phyloP scores from a whole-genome alignment of 2,329 filamentous ascomycete species.

The Saccharata proteae region DNA sequence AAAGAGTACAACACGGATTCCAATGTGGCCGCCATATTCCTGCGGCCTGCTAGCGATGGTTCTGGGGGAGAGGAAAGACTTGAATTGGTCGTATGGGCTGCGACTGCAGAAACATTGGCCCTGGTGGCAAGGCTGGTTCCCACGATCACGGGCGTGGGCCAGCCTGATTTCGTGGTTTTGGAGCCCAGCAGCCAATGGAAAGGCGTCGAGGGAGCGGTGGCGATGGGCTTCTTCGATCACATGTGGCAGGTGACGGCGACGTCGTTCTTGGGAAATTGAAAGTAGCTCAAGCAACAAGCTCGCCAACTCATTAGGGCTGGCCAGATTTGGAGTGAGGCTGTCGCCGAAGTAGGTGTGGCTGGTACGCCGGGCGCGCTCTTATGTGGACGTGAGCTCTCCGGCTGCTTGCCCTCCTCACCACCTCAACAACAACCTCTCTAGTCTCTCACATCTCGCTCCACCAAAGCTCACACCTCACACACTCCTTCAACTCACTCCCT shows the following conservation, averaged over 20 bases:
- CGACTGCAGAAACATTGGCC: slow-evolving; percentile 33
- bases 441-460: no score
- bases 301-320: no score
- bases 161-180: slow-evolving; percentile 45
- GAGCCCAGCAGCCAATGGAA: slow-evolving; percentile 35
- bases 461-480: no score
- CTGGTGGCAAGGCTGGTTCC: slow-evolving; percentile 43
- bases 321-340: no score
- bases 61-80: slow-evolving; percentile 30
- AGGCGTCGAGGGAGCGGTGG: slow-evolving; percentile 39
- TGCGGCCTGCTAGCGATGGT: slow-evolving; percentile 27
- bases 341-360: no score
- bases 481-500: no score
- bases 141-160: slow-evolving; percentile 43
- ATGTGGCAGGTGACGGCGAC: slow-evolving; percentile 39
- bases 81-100: slow-evolving; percentile 46
- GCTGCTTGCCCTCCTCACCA: no score
- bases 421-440: no score
- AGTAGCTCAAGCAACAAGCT: no score
- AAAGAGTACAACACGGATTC: slow-evolving; percentile 18
- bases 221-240: slow-evolving; percentile 44
- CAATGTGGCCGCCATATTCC: slow-evolving; percentile 38
- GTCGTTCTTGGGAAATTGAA: slow-evolving; percentile 35
- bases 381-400: no score
- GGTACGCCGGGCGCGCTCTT: no score